A percentile compares a stretch with the other conserved stretches of the same genome.
Conservation (phyloP, 371 early-diverging fungal genomes). For the Saksenaea oblongispora region DNA sequence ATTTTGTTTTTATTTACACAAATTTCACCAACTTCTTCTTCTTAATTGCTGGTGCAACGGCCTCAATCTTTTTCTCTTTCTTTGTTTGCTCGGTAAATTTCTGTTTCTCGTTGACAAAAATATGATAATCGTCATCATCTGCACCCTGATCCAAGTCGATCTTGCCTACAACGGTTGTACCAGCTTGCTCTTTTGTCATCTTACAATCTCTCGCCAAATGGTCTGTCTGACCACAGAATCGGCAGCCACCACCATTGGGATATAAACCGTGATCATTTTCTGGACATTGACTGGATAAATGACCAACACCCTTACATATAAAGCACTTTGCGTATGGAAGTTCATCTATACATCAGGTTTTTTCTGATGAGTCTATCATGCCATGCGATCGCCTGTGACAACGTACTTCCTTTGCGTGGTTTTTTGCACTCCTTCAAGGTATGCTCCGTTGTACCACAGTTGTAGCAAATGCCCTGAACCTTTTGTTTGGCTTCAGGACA, state of each 20-base stretch:
- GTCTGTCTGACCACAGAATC: constrained; percentile 81
- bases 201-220: constrained; percentile 89
- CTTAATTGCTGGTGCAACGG: constrained; percentile 24
- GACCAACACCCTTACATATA: constrained; percentile 84
- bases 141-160: constrained; percentile 75
- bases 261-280: constrained; percentile 89
- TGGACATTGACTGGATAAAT: constrained; percentile 80
- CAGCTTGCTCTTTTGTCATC: constrained; percentile 63
- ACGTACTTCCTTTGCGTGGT: constrained; percentile 58
- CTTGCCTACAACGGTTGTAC: constrained; percentile 65
- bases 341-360: constrained; percentile 21
- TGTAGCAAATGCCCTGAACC: constrained; percentile 76
- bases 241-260: constrained; percentile 91
- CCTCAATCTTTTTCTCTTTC: constrained; percentile 35
- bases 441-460: constrained; percentile 86
- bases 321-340: constrained; percentile 82
- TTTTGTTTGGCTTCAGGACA: constrained; percentile 67
- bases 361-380: neutral
- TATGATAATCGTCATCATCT: constrained; percentile 81
- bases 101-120: constrained; percentile 62
- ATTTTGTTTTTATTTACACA: neutral
- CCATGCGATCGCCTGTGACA: neutral
- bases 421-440: constrained; percentile 74
- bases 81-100: constrained; percentile 44
- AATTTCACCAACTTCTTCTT: constrained; percentile 48